Base-by-base conservation (phyloP, 2,329 filamentous ascomycete species). In the Pyrenophora seminiperda region DNA sequence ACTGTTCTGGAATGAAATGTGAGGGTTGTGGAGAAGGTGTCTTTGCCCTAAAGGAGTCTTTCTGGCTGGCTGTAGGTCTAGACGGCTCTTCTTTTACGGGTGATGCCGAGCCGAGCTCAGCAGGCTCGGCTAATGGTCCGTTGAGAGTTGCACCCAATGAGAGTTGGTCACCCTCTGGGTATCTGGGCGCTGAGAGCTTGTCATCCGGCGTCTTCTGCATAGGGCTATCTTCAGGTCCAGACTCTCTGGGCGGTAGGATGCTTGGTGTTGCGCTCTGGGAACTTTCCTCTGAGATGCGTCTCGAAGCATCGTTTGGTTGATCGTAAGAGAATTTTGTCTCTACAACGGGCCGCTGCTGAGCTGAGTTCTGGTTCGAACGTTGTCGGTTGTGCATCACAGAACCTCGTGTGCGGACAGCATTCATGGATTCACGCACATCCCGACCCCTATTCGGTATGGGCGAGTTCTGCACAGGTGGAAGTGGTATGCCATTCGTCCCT, bases 361-460 rank as follows among this genome's bases (percentile, higher is more conserved):
- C 27, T n/a, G 15, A 19, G 17, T 27, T 46, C 37, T 52, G 61
- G 30, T 72, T 74, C 2, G 81, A 81, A 32, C 76, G 73, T 52
- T 83, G 77, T 47, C 82, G 77, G 36, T 72, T 77, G 58, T 84
- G 79, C 49, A 78, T 69, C 37, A 78, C 73, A 5, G 83, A 84
- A 6, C 81, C 81, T 54, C 86, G 72, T 17, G 79, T 84, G 48
- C 85, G 79, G 24, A 88, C 85, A 17, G 85, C 85, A 62, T 81
- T 90, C 79, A 97, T 82, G 0, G 91, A 96, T 73, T 97, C 93
- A 54, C 90, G 82, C 14, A 88, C 84, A 72, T 95, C 91, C 52
- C 90, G 83, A 22, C 91, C 91, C 54, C 92, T 83, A 67, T 96
- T 96, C 4, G 92, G 92, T 56, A 93, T 82, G 1, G 90, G 90